These are phyloP conservation scores for Fremontodendron californicum DNA, from an alignment of 345 rosid genomes.

Conservation along the genomic window DNA sequence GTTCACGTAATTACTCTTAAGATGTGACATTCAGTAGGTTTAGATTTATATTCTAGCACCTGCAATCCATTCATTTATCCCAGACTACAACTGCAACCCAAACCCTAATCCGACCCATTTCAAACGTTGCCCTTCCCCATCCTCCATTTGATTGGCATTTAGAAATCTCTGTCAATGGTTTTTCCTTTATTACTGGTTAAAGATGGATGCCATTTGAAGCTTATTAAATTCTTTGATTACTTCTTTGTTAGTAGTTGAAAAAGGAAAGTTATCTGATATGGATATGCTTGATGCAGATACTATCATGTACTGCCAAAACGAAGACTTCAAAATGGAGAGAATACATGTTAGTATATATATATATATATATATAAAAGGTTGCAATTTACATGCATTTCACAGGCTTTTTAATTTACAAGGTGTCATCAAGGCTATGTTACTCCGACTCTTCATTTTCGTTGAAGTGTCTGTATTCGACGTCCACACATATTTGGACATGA, in stretches of 20 bases:
- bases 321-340: neutral
- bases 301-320: neutral
- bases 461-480: too few species aligned
- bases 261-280: neutral
- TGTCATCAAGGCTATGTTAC: neutral
- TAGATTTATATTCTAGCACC: too few species aligned
- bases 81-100: too few species aligned
- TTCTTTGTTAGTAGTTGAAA: neutral
- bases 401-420: conserved; percentile 16
- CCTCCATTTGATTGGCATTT: neutral
- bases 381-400: conserved; percentile 19
- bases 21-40: too few species aligned
- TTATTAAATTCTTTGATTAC: neutral
- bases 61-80: too few species aligned
- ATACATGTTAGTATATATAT: neutral
- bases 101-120: neutral
- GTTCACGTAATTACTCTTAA: too few species aligned
- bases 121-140: neutral
- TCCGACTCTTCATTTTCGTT: neutral
- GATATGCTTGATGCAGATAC: neutral
- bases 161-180: neutral
- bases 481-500: too few species aligned
- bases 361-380: too few species aligned
- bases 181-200: neutral
- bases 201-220: neutral